These are phyloP conservation scores for Spathaspora sp. DNA, from an alignment of 1,139 yeast species.

Conservation along the genomic window DNA sequence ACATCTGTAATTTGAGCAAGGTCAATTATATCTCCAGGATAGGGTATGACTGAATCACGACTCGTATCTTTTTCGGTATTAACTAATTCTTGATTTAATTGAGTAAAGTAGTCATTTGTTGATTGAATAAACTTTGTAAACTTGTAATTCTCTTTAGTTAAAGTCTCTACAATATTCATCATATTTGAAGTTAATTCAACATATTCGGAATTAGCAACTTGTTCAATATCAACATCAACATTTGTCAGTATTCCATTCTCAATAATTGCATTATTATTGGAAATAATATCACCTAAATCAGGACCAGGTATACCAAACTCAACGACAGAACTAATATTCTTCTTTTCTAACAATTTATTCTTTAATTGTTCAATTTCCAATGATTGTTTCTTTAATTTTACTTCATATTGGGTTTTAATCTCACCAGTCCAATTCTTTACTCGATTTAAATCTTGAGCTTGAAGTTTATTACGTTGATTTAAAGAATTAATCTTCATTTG, in stretches of 20 bases:
- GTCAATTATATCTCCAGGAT: conserved; percentile 37
- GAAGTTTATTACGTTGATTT: conserved; percentile 26
- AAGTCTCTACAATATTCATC: conserved; percentile 38
- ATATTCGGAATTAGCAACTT: conserved; percentile 29
- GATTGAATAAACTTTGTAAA: conserved; percentile 33
- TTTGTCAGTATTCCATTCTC: conserved; percentile 21
- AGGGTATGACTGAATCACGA: conserved; percentile 22
- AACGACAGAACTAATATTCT: conserved; percentile 32
- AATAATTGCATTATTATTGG: conserved; percentile 35
- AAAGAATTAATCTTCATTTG: conserved; percentile 22
- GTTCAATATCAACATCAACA: conserved; percentile 10
- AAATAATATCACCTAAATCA: conserved; percentile 18
- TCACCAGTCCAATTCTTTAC: conserved; percentile 32
- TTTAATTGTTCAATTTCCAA: conserved; percentile 38
- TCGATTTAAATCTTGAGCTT: conserved; percentile 29
- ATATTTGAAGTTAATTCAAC: conserved; percentile 39
- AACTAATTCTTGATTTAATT: conserved; percentile 23
- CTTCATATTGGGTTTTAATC: conserved; percentile 36
- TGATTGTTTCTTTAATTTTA: conserved; percentile 41
- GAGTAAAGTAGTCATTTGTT: conserved; percentile 29
- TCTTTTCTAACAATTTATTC: conserved; percentile 37
- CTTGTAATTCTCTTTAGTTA: conserved; percentile 40
- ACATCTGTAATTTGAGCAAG: conserved; percentile 18
- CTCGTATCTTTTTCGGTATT: conserved; percentile 6
- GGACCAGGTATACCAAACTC: conserved; percentile 27